A percentile compares a stretch with the other conserved stretches of the same genome.
Conservation (phyloP, 2,329 filamentous ascomycete species). For the Botrytis paeoniae region DNA sequence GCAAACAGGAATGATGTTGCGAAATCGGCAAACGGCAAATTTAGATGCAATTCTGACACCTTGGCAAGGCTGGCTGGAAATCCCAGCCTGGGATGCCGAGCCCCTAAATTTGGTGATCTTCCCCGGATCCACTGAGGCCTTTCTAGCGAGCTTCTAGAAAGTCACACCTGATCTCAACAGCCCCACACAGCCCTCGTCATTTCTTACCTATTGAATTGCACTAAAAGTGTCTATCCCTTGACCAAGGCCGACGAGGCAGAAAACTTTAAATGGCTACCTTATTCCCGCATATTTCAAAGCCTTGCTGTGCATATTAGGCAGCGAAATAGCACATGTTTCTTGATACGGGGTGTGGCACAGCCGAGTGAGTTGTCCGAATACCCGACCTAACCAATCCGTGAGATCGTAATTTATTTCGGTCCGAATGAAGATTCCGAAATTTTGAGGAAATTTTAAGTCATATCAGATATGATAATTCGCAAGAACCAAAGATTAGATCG, state of each 20-base stretch:
- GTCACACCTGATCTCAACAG: slow-evolving; percentile 4
- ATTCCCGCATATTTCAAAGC: background rate
- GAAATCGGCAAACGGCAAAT: background rate
- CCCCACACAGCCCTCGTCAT: slow-evolving; percentile 8
- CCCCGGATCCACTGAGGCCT: background rate
- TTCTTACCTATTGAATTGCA: background rate
- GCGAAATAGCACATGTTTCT: background rate
- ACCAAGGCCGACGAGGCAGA: background rate
- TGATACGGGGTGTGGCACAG: background rate
- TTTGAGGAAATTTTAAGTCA: background rate
- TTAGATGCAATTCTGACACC: background rate
- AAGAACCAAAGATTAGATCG: background rate
- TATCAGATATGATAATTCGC: background rate
- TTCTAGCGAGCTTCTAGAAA: slow-evolving; percentile 21
- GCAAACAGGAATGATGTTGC: background rate
- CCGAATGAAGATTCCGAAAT: background rate
- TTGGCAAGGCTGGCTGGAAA: background rate
- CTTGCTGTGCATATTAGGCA: slow-evolving; percentile 1
- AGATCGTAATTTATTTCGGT: background rate
- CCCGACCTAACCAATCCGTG: background rate
- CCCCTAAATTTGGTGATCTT: background rate
- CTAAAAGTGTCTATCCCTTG: background rate
- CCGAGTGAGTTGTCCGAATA: background rate
- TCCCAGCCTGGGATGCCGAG: background rate
- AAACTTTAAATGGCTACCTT: background rate